Conservation (phyloP, 805 yeast genomes). For the Scheffersomyces lignosus region DNA sequence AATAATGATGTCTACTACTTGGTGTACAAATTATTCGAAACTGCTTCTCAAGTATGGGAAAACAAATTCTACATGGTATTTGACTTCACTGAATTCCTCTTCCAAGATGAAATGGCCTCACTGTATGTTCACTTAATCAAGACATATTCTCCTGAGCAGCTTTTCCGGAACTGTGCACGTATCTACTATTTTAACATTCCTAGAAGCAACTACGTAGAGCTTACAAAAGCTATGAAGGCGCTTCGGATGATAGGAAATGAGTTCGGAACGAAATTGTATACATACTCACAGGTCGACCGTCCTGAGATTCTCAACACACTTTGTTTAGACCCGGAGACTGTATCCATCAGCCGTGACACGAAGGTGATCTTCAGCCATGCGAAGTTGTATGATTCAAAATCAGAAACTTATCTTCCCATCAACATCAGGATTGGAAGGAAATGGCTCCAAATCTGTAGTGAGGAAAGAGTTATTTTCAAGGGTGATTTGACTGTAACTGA, state of each 20-base stretch:
- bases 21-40: slow-evolving; percentile 61
- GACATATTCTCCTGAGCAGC: slow-evolving; percentile 51
- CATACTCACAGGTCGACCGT: slow-evolving; percentile 35
- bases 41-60: slow-evolving; percentile 71
- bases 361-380: slow-evolving; percentile 34
- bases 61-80: slow-evolving; percentile 59
- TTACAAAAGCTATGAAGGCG: slow-evolving; percentile 19
- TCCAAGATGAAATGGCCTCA: slow-evolving; percentile 20
- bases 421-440: slow-evolving; percentile 68
- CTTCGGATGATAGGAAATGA: slow-evolving; percentile 20
- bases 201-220: slow-evolving; percentile 12
- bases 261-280: slow-evolving; percentile 18
- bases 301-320: slow-evolving; percentile 33
- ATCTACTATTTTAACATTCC: slow-evolving; percentile 55
- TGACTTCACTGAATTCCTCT: slow-evolving; percentile 67
- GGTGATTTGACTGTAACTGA: slow-evolving; percentile 22
- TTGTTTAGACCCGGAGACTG: slow-evolving; percentile 35
- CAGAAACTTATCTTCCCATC: slow-evolving; percentile 57
- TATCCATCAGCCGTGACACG: slow-evolving; percentile 35
- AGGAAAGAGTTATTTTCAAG: slow-evolving; percentile 18
- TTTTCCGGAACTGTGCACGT: slow-evolving; percentile 52
- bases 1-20: slow-evolving; percentile 47
- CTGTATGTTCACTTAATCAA: slow-evolving; percentile 37
- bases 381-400: slow-evolving; percentile 48
- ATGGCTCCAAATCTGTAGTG: slow-evolving; percentile 52